Evolutionary conservation across 257 asterid genomes (phyloP).

Genomic region (Misopates orontium): DNA sequence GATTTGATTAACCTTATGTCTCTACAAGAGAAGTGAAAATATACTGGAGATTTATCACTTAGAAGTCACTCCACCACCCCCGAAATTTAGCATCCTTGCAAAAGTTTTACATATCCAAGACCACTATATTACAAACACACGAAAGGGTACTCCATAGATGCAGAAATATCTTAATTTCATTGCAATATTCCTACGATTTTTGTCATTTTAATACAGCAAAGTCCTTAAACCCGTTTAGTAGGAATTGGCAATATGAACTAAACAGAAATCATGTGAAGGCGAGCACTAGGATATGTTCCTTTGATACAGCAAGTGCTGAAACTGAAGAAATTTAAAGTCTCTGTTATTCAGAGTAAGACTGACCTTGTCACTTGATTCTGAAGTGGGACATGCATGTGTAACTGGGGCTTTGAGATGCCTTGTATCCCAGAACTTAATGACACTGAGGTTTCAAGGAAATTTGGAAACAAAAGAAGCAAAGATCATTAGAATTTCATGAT

Average conservation of each 20-base stretch:
- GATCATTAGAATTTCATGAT: constrained; percentile 21
- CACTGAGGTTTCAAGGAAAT: constrained; percentile 37
- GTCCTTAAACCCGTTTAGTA: too few relatives aligned
- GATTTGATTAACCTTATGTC: constrained; percentile 18
- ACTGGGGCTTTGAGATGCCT: constrained; percentile 75
- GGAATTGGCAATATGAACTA: too few relatives aligned
- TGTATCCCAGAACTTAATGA: constrained; percentile 87
- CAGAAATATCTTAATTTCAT: too few relatives aligned
- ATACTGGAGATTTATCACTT: background rate
- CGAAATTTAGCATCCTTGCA: constrained; percentile 4
- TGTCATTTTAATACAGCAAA: too few relatives aligned
- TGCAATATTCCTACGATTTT: too few relatives aligned
- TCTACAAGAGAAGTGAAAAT: constrained; percentile 8
- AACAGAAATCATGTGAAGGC: too few relatives aligned
- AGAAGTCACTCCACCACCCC: background rate
- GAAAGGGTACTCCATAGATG: too few relatives aligned
- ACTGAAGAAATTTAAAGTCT: background rate
- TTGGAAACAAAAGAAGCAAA: background rate
- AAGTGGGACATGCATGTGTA: constrained; percentile 65
- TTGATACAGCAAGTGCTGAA: constrained; percentile 6
- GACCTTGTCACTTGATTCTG: constrained; percentile 55
- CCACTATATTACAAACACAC: background rate
- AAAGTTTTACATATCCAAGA: background rate
- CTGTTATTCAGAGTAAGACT: constrained; percentile 17
- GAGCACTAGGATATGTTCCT: background rate